Evolutionary conservation across 805 yeast genomes (phyloP), one percentile per base, ranked within the genome.

Genomic region (Saccharomycopsis sp.): DNA sequence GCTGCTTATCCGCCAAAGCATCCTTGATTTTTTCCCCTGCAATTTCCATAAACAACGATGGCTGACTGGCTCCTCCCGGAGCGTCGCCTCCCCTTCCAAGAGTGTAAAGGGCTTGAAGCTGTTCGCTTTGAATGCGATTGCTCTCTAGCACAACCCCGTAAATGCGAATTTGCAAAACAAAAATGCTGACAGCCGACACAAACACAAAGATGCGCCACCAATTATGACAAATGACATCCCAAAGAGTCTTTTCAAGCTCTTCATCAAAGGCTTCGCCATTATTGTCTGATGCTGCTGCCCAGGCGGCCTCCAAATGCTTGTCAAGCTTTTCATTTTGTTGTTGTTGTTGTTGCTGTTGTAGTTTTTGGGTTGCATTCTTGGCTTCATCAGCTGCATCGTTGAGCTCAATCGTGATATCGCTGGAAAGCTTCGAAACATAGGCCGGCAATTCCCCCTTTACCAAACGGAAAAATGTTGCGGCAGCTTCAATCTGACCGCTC

Each of bases 401-500:
- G 7, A 10, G 20, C 22, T 33, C 26, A 19, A 33, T 9, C 5
- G 25, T 12, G 6, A 33, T 6, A 5, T 17, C 22, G 4, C 36
- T 27, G 4, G 27, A 20, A 7, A 5, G 6, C 15, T 18, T 34
- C 4, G 16, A 15, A 10, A 31, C 20, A 30, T 35, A 26, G 6
- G 7, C 35, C 17, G 36, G 37, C 19, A 41, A 22, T 19, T 10
- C 22, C 16, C 56, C 58, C 9, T 38, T 45, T 32, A 57, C 49
- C 15, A 77, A 54, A 27, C 62, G 64, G 4, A 68, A 51, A 31
- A 82, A 59, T 8, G 67, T 71, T 37, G 65, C 67, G 9, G 82
- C 72, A 3, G 77, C 78, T 4, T 73, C 69, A 34, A 68, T 64
- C 57, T 87, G 96, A 0, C 98, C 98, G 25, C 77, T 74, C 34